Conservation (phyloP, 2,329 filamentous ascomycete genomes). For the Alternaria sp. region DNA sequence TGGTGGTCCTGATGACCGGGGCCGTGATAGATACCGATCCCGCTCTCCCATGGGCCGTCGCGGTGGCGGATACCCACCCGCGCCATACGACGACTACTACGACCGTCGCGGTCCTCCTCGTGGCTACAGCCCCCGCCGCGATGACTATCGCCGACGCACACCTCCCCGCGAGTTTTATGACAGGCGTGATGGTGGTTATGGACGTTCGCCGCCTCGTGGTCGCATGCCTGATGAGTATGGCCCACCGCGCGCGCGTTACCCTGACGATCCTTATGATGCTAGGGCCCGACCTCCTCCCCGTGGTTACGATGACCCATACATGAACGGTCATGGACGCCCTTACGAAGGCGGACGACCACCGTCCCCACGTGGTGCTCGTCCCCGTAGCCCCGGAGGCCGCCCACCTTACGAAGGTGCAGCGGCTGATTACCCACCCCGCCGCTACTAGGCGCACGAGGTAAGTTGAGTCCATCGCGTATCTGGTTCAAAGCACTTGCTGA, state of each 20-base stretch:
- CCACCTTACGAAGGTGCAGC: conserved; percentile 55
- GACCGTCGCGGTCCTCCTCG: conserved; percentile 82
- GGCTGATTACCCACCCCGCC: conserved; percentile 55
- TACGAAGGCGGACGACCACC: conserved; percentile 58
- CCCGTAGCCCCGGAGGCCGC: conserved; percentile 65
- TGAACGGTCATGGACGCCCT: conserved; percentile 63
- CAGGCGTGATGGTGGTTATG: conserved; percentile 64
- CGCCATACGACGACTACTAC: conserved; percentile 71
- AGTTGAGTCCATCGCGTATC: neutral
- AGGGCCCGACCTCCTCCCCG: conserved; percentile 62
- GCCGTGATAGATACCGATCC: conserved; percentile 77
- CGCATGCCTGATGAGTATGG: conserved; percentile 77
- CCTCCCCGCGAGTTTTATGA: conserved; percentile 87
- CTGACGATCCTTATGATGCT: conserved; percentile 75
- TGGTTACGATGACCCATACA: conserved; percentile 64
- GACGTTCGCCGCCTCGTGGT: conserved; percentile 71
- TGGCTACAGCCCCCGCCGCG: conserved; percentile 83
- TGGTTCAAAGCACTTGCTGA: conserved; percentile 1
- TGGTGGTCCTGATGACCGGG: conserved; percentile 66
- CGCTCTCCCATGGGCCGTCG: conserved; percentile 73
- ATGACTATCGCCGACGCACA: conserved; percentile 85
- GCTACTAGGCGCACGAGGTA: conserved; percentile 37
- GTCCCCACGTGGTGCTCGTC: conserved; percentile 47
- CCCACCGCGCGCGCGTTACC: conserved; percentile 67
- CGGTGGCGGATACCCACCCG: conserved; percentile 59